Evolutionary conservation across 306 rosid genomes (phyloP), one percentile per base, ranked within the genome.

Genomic region (Vigna angularis): DNA sequence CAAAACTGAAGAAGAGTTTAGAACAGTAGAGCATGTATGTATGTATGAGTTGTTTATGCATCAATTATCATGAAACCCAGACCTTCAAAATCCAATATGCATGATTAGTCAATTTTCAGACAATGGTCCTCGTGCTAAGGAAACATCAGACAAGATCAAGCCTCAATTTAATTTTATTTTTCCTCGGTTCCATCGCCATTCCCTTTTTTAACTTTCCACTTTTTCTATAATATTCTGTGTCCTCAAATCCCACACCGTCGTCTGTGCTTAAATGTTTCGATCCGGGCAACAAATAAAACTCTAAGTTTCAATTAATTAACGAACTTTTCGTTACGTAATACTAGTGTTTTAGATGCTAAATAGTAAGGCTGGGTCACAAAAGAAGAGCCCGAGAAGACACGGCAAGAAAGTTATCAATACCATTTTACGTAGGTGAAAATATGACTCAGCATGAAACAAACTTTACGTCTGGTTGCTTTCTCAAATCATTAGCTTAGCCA

Each of bases 111-210:
- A 74, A 82, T 83, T 81, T 79, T 45, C 65, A 66, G 87, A 77
- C 80, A 56, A 67, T 76, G 77, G 83, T 74, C 90, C 80, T 84
- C 6, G 26, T 90, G 95, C 80, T 79, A 76, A 81, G 91, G 89
- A 83, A 87, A 90, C 93, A 86, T 77, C 42, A 79, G 95, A 86
- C 91, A 86, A 58, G 67, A 81, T 63, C 70, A 71, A 78, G 53
- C 64, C 80, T 48, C 85, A 71, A 66, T 15, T 70, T 79, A 38
- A 30, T 48, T 82, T 83, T 49, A 76, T 74, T 77, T 84, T 76
- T 68, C 18, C 38, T 77, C 47, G 84, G 86, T 81, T 76, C 78
- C 86, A 82, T 85, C 20, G 59, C 18, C 68, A 77, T 53, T 6
- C 65, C 69, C 30, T 26, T 52, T 65, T 20, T 45, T 74, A 80